These are phyloP conservation scores for Backusella liffmaniae DNA, from an alignment of 192 early-diverging fungal genomes.

Conservation along the genomic window DNA sequence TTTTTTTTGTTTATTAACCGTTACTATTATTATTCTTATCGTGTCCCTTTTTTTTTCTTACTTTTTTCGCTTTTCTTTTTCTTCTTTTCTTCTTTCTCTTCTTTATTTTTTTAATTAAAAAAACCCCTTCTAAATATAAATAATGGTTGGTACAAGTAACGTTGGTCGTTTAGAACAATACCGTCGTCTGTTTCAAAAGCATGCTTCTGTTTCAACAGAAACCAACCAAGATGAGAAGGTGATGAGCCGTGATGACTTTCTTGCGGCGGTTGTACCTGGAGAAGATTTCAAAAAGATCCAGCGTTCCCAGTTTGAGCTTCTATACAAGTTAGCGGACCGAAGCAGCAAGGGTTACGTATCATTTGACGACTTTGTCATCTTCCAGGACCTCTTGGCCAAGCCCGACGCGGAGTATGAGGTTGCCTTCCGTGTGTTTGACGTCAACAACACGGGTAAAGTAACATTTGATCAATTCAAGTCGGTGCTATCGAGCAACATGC, in stretches of 20 bases:
- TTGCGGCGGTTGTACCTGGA: slow-evolving; percentile 51
- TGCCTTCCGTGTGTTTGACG: slow-evolving; percentile 67
- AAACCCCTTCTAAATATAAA: background rate
- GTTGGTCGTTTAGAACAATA: slow-evolving; percentile 37
- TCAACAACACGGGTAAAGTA: slow-evolving; percentile 55
- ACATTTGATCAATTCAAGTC: slow-evolving; percentile 68
- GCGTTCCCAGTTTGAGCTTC: slow-evolving; percentile 52
- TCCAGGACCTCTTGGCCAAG: slow-evolving; percentile 57
- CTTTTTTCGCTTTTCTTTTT: background rate
- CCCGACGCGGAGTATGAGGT: slow-evolving; percentile 76
- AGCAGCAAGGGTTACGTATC: slow-evolving; percentile 47
- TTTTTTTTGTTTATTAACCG: background rate
- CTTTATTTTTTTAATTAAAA: background rate
- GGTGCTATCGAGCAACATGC: slow-evolving; percentile 53
- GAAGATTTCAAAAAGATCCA: slow-evolving; percentile 57
- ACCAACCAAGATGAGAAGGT: slow-evolving; percentile 44
- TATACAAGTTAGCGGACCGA: slow-evolving; percentile 60
- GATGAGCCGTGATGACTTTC: slow-evolving; percentile 62
- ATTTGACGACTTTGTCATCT: slow-evolving; percentile 61
- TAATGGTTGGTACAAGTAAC: background rate
- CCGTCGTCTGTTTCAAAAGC: slow-evolving; percentile 46
- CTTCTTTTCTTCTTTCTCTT: background rate
- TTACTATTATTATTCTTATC: slow-evolving; percentile 2
- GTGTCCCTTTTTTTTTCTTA: background rate
- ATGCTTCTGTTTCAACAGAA: slow-evolving; percentile 45